These are phyloP conservation scores for Aspergillus arachidicola DNA, from an alignment of 2,329 filamentous ascomycete species.

Conservation along the genomic window DNA sequence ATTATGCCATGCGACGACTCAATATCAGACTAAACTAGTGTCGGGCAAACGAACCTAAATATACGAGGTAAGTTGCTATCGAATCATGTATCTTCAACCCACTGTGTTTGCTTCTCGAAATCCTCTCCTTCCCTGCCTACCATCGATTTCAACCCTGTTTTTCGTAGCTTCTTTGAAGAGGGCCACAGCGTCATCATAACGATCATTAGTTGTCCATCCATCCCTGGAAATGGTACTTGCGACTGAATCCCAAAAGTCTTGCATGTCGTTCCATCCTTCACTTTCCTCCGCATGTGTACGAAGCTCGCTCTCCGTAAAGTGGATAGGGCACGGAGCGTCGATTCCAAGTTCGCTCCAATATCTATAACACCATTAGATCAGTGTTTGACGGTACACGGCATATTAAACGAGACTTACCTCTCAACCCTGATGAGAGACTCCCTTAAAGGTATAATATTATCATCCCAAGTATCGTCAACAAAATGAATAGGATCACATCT, in stretches of 20 bases:
- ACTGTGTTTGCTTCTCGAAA: not conserved
- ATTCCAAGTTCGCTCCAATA: not conserved
- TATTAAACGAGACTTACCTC: conserved; percentile 15
- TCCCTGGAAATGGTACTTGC: not conserved
- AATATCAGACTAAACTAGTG: not conserved
- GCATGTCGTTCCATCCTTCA: not conserved
- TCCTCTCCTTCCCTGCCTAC: not conserved
- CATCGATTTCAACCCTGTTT: too few relatives aligned
- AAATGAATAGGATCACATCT: conserved; percentile 21
- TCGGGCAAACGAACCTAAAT: not conserved
- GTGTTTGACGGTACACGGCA: too few relatives aligned
- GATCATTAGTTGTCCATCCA: not conserved
- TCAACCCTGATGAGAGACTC: conserved; percentile 28
- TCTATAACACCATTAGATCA: too few relatives aligned
- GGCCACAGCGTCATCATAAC: not conserved
- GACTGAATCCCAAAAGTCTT: not conserved
- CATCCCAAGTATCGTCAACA: conserved; percentile 28
- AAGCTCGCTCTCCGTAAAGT: not conserved
- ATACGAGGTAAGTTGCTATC: not conserved
- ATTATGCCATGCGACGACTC: not conserved
- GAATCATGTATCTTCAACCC: not conserved
- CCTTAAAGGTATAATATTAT: conserved; percentile 27
- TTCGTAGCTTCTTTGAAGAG: not conserved
- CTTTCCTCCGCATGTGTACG: not conserved
- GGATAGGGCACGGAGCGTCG: not conserved